Conservation (phyloP, 176 grass and related monocot genomes). For the Poa pratensis region DNA sequence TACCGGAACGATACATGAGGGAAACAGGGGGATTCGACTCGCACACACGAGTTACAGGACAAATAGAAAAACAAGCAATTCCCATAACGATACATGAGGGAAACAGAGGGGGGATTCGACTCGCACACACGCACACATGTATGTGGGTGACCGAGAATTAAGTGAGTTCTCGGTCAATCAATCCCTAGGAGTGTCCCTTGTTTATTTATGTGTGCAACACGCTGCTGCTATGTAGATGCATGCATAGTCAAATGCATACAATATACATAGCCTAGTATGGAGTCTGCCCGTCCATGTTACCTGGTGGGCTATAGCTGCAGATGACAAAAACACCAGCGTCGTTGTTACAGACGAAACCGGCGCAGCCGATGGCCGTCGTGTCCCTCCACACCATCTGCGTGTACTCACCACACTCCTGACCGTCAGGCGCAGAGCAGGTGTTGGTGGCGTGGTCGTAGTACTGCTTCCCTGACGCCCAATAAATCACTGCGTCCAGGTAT, state of each 20-base stretch:
- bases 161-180: neutral
- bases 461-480: conserved; percentile 43
- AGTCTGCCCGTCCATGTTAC: conserved; percentile 18
- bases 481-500: conserved; percentile 21
- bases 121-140: neutral
- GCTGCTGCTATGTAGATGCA: neutral
- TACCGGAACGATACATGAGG: too few relatives aligned
- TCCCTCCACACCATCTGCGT: conserved; percentile 46
- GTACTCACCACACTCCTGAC: conserved; percentile 26
- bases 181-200: neutral
- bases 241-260: neutral
- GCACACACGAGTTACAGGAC: too few relatives aligned
- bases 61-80: neutral
- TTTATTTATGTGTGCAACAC: neutral
- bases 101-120: neutral
- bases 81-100: neutral
- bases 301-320: conserved; percentile 42
- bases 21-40: too few relatives aligned
- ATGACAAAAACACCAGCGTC: conserved; percentile 38
- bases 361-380: conserved; percentile 45
- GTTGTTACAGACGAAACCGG: neutral
- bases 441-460: conserved; percentile 37
- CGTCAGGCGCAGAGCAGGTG: neutral
- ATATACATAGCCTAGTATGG: conserved; percentile 22
- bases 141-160: neutral